A percentile compares a stretch with the other conserved stretches of the same genome.
These are phyloP conservation scores for Pugionium cornutum DNA, from an alignment of 345 rosid species.

Conservation along the genomic window DNA sequence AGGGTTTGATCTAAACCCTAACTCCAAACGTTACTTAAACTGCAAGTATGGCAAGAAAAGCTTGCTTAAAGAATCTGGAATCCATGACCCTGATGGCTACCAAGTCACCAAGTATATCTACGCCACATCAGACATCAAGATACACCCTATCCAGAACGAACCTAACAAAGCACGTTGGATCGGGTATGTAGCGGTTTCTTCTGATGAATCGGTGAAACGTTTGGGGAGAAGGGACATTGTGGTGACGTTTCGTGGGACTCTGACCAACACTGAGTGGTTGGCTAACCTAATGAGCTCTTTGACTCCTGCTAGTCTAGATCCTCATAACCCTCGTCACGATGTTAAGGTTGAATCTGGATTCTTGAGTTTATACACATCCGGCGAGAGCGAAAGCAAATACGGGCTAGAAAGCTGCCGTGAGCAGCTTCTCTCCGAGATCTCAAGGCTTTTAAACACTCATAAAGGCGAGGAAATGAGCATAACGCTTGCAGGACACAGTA, in stretches of 20 bases:
- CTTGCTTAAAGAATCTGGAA: slow-evolving; percentile 56
- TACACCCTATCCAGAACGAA: slow-evolving; percentile 57
- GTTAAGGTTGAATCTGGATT: slow-evolving; percentile 87
- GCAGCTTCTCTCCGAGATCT: slow-evolving; percentile 79
- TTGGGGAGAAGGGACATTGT: slow-evolving; percentile 81
- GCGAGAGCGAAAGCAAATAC: slow-evolving; percentile 58
- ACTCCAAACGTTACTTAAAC: slow-evolving; percentile 68
- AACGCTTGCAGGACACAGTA: slow-evolving; percentile 80
- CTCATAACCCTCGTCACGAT: slow-evolving; percentile 54
- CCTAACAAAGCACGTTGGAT: slow-evolving; percentile 66
- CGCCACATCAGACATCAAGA: slow-evolving; percentile 67
- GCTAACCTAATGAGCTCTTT: slow-evolving; percentile 79
- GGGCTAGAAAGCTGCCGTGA: slow-evolving; percentile 79
- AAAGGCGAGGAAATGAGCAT: slow-evolving; percentile 72
- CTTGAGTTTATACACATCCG: slow-evolving; percentile 72
- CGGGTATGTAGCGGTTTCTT: slow-evolving; percentile 70
- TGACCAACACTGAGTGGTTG: slow-evolving; percentile 76
- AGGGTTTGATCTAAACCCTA: slow-evolving; percentile 75
- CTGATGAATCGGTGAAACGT: slow-evolving; percentile 47
- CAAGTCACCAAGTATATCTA: slow-evolving; percentile 85
- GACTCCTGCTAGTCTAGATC: slow-evolving; percentile 73
- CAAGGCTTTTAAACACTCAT: slow-evolving; percentile 54
- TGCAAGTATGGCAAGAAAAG: slow-evolving; percentile 72
- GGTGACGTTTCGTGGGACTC: slow-evolving; percentile 77
- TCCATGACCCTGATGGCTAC: slow-evolving; percentile 57